Evolutionary conservation across 164 flowering plant genomes (phyloP), one percentile per base, ranked within the genome.

Genomic region (Chimonanthus salicifolius): DNA sequence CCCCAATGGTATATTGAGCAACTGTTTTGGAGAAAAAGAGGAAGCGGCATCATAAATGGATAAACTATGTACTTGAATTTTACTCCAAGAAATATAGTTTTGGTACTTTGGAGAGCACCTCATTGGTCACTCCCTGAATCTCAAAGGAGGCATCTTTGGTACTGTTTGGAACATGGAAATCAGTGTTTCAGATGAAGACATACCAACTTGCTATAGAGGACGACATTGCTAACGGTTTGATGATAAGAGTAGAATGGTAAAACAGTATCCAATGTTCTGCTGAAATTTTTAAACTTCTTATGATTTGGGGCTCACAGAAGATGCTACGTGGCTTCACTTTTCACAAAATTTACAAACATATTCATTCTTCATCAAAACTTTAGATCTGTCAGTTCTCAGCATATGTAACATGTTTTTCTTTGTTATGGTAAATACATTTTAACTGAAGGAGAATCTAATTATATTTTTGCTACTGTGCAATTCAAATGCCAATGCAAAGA

Each of bases 401-500:
- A 33, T 33, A 33, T 33, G 15, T 54, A 9, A 54, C 11, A 2
- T 54, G 16, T 54, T 13, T n/a, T 54, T 13, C 9, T 49, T 5
- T 49, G 6, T 49, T 49, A 5, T 49, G 51, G 51, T 49, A 49
- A 49, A 49, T 5, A 49, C 9, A 9, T 9, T 49, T 54, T 54
- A 11, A 63, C 21, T 7, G 44, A 10, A 20, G 3, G 5, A 63
- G 21, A 63, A 33, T 8, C 7, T 63, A 63, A 58, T 45, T 15
- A 4, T 44, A 9, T 71, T 47, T 71, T 50, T 44, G 64, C n/a
- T 6, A 45, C 47, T 3, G 5, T 45, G 58, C 44, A 33, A 15
- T 50, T 62, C 62, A 58, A 72, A 48, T 47, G 21, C 58, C 20
- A 50, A 44, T 46, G 75, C 87, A n/a, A 54, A 94, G 97, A 78